Percentiles rank a stretch among this genome's conserved stretches.
These are phyloP conservation scores for Ottelia alismoides DNA, from an alignment of 106 monocot genomes.

Conservation along the genomic window DNA sequence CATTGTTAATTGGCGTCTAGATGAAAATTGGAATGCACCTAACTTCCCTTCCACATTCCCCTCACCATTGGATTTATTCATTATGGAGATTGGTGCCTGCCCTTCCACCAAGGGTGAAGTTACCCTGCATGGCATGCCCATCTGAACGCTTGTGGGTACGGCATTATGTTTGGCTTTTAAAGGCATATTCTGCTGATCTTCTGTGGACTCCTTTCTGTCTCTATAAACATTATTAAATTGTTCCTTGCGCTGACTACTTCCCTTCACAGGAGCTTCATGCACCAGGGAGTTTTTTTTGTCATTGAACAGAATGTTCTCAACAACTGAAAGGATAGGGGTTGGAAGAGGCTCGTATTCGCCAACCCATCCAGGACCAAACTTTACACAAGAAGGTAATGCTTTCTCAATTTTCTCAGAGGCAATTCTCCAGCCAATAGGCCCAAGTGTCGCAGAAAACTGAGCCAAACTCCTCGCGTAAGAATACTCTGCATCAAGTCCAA, in stretches of 20 bases:
- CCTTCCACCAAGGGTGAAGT: too few species aligned
- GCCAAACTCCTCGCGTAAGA: slow-evolving; percentile 81
- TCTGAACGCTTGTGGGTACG: slow-evolving; percentile 5
- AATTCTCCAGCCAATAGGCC: slow-evolving; percentile 71
- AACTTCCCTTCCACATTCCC: slow-evolving; percentile 15
- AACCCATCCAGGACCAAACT: slow-evolving; percentile 92
- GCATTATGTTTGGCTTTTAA: slow-evolving; percentile 4
- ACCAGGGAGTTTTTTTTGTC: too few species aligned
- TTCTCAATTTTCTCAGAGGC: slow-evolving; percentile 55
- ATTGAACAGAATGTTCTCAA: too few species aligned
- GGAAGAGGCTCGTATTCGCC: slow-evolving; percentile 65
- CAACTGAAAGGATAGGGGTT: slow-evolving; percentile 37
- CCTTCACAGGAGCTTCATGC: too few species aligned
- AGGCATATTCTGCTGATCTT: too few species aligned
- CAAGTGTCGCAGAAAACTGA: slow-evolving; percentile 58
- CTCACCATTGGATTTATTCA: background rate
- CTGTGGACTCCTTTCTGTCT: too few species aligned
- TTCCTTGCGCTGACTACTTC: too few species aligned
- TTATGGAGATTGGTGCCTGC: slow-evolving; percentile 6
- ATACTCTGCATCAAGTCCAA: slow-evolving; percentile 40
- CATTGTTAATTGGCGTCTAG: slow-evolving; percentile 5
- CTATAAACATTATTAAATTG: too few species aligned
- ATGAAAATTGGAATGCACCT: slow-evolving; percentile 10
- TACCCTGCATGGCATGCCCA: too few species aligned
- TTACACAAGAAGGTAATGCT: slow-evolving; percentile 55